phyloP scores from a whole-genome alignment of 2,329 filamentous ascomycete species.

The Coniochaeta sp. region DNA sequence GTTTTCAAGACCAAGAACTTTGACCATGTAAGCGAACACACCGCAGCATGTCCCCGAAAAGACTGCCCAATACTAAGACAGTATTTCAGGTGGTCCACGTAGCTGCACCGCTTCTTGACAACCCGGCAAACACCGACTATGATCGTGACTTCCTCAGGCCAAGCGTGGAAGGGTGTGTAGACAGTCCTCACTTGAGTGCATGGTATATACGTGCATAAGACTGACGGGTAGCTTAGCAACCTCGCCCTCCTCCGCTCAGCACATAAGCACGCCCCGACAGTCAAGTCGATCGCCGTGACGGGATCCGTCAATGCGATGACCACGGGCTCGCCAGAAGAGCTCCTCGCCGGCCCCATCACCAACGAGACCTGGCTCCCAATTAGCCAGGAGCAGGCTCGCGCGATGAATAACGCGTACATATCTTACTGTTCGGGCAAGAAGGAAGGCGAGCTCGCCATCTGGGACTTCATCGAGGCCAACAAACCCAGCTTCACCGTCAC shows the following conservation, averaged over 20 bases:
- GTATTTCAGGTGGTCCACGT: constrained; percentile 14
- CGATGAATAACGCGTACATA: constrained; percentile 15
- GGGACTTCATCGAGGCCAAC: constrained; percentile 17
- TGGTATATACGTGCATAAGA: neutral
- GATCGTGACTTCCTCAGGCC: constrained; percentile 19
- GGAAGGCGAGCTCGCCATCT: constrained; percentile 19
- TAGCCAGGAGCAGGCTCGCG: constrained; percentile 14
- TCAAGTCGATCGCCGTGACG: constrained; percentile 22
- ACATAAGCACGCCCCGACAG: constrained; percentile 13
- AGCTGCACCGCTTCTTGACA: constrained; percentile 21
- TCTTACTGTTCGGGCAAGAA: constrained; percentile 20
- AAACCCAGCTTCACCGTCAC: constrained; percentile 14
- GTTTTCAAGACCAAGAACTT: constrained; percentile 17
- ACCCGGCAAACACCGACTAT: constrained; percentile 19
- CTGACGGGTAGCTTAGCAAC: constrained; percentile 9
- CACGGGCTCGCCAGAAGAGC: constrained; percentile 15
- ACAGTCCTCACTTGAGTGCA: neutral
- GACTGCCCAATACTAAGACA: neutral
- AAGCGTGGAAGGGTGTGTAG: constrained; percentile 16
- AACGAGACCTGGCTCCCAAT: constrained; percentile 17
- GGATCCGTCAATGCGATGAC: constrained; percentile 19
- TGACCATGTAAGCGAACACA: constrained; percentile 15
- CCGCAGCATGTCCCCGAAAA: neutral
- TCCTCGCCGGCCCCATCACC: constrained; percentile 12
- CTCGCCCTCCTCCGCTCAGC: constrained; percentile 19